Conservation (phyloP, 2,329 filamentous ascomycete species). For the Aureobasidium sp. region DNA sequence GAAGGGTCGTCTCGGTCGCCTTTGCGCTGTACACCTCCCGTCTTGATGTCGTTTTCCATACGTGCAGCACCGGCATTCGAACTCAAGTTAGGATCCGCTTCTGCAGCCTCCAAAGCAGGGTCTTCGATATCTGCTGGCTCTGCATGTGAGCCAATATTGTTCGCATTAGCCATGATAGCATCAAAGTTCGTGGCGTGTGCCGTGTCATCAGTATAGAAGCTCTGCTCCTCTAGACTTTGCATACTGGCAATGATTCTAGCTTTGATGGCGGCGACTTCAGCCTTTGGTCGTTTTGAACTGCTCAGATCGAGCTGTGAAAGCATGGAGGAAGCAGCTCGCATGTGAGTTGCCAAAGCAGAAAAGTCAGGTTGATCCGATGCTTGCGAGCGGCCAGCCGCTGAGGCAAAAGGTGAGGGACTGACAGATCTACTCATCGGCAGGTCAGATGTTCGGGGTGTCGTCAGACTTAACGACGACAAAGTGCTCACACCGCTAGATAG, state of each 20-base stretch:
- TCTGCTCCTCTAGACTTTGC: slow-evolving; percentile 81
- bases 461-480: slow-evolving; percentile 52
- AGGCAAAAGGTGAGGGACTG: slow-evolving; percentile 57
- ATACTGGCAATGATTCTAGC: slow-evolving; percentile 85
- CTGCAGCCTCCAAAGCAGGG: slow-evolving; percentile 31
- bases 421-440: slow-evolving; percentile 60
- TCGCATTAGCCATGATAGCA: slow-evolving; percentile 69
- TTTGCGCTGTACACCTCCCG: slow-evolving; percentile 71
- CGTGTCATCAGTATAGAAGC: slow-evolving; percentile 68
- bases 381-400: slow-evolving; percentile 50
- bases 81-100: slow-evolving; percentile 45
- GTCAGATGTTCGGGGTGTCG: slow-evolving; percentile 64
- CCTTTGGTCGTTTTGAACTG: slow-evolving; percentile 69
- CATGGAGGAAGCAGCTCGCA: slow-evolving; percentile 84
- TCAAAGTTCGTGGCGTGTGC: slow-evolving; percentile 66
- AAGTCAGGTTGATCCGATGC: slow-evolving; percentile 69
- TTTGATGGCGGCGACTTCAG: slow-evolving; percentile 75
- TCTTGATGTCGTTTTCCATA: slow-evolving; percentile 88
- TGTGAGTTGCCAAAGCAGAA: slow-evolving; percentile 75
- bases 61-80: slow-evolving; percentile 68
- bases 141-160: slow-evolving; percentile 44
- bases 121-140: slow-evolving; percentile 51
- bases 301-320: slow-evolving; percentile 75
- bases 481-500: slow-evolving; percentile 57
- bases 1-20: slow-evolving; percentile 80